phyloP scores from a whole-genome alignment of 768 basidiomycete species.

The Leccinum obscurum region DNA sequence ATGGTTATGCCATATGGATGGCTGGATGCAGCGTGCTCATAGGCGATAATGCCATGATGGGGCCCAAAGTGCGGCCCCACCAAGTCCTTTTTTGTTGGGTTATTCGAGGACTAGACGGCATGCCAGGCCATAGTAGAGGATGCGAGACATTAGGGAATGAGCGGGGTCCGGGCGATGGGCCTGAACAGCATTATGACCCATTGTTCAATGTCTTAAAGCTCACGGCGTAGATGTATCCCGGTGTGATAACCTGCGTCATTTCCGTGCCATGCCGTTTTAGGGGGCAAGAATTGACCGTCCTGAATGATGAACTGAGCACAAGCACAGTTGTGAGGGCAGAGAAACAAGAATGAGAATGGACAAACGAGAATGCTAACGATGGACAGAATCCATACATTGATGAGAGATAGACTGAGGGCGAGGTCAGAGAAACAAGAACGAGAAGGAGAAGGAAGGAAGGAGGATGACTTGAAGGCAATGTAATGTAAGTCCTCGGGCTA shows the following conservation, averaged over 20 bases:
- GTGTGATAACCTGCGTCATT: too few species aligned
- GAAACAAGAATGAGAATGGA: too few species aligned
- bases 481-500: neutral
- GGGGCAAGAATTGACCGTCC: neutral
- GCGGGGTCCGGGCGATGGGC: neutral
- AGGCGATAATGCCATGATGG: neutral
- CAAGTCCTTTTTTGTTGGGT: neutral
- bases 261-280: neutral
- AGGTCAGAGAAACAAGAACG: neutral
- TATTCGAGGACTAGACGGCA: neutral
- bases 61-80: too few species aligned
- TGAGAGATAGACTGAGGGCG: too few species aligned
- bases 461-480: neutral
- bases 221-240: neutral
- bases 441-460: neutral
- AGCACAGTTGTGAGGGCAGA: neutral
- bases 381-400: neutral
- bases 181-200: neutral
- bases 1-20: neutral
- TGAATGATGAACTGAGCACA: neutral
- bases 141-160: too few species aligned
- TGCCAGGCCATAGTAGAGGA: neutral
- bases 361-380: neutral
- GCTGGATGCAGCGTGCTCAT: too few species aligned
- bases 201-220: neutral